Base-by-base conservation (phyloP, 164 flowering plant species). In the Umbellularia californica region DNA sequence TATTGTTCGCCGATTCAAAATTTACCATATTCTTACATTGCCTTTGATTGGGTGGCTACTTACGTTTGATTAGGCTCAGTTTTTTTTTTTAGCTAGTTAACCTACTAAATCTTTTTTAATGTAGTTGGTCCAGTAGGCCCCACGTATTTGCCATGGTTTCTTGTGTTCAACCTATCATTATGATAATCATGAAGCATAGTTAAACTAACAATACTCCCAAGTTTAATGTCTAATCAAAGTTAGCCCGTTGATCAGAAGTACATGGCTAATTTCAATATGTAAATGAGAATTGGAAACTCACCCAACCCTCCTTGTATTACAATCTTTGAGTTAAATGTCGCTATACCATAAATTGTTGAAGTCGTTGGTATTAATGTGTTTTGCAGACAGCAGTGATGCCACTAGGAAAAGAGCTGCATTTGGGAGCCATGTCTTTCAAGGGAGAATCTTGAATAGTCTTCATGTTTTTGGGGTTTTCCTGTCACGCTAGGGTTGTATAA, bases 381-480 rank as follows among this genome's bases (percentile, higher is more conserved):
- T 55, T 83, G 62, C 91, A 96, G 99, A n/a, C n/a, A n/a, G n/a
- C 97, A 55, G 88, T 92, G 1, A 78, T 93, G 87, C 79, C 78
- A 47, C 81, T 89, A 17, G 96, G 93, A 68, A 85, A 79, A 14
- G 90, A 89, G 83, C 89, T 96, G 66, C 99, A 96, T 85, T 85
- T 96, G 81, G 98, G 94, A 80, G 97, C 98, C 69, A 92, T 96
- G 97, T 72, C 77, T 76, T 35, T 91, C 98, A 25, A 84, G 87
- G 78, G 87, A 83, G 77, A 78, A 67, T 62, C 87, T 84, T 4
- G 83, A 81, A 58, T 83, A 73, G 28, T 80, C 70, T 77, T 84
- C 92, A 75, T 96, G 92, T 78, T 94, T 94, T 81, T 94, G 98
- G 99, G 98, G 89, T n/a, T 92, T 88, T 80, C 83, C n/a, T 64